Base-by-base conservation (phyloP, 768 basidiomycete species). In the Tylopilus plumbeoviolaceoides region DNA sequence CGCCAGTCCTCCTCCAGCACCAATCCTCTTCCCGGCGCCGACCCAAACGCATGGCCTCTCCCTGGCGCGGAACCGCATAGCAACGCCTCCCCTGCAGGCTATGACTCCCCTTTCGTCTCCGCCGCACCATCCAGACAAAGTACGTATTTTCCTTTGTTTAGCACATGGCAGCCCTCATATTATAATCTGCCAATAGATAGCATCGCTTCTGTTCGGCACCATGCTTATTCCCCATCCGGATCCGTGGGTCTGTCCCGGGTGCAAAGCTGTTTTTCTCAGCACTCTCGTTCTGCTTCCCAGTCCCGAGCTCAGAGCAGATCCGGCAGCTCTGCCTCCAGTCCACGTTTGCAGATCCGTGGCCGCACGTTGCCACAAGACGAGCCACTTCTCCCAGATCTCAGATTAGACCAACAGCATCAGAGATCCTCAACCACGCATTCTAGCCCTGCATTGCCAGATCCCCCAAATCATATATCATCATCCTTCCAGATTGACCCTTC, bases 301-400 rank as follows among this genome's bases (percentile, higher is more conserved):
- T 80, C 80, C 14, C 70, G 73, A 47, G 61, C 67, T 27, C 74
- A 77, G 42, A 80, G 79, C 43, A 70, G 71, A 44, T 70, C 75
- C 0, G 75, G 72, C 30, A 80, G 78, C 59, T 66, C 73, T 18
- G 73, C 76, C 5, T 80, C 81, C 11, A 83, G 81, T 51, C 81
- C 81, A 14, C 71, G 65, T 41, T 46, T 73, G 14, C 65, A 65
- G 51, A 47, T 71, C 36, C 70, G 76, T 54, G 74, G 71, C 20
- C 70, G 72, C 53, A 67, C 74, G 17, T 59, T 81, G 41, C 76
- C 75, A 0, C 70, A 62, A 2, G 79, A 81, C 35, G 68, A 73
- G n/a, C 11, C 56, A 40, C 48, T 48, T 44, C 56, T 28, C 2
- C 43, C 52, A 41, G 61, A 67, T 51, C 49, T 59, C 40, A 57